Percentiles rank a stretch among this genome's conserved stretches.
Conservation (phyloP, 768 basidiomycete species). For the Russula dissimulans region DNA sequence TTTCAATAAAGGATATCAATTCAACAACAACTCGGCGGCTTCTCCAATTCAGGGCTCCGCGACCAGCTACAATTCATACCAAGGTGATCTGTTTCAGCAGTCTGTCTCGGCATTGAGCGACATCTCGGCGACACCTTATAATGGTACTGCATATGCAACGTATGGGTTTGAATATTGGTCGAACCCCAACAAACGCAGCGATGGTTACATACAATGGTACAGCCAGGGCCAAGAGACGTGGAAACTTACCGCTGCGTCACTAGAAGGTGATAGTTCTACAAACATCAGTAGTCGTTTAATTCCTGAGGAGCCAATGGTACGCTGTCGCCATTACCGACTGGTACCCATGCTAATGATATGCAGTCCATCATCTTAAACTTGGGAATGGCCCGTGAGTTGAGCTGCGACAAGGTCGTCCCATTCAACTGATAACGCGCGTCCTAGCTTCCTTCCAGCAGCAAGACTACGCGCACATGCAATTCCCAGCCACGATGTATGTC, state of each 20-base stretch:
- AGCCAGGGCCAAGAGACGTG: conserved; percentile 58
- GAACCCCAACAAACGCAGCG: conserved; percentile 49
- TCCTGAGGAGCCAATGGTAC: conserved; percentile 89
- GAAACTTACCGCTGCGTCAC: conserved; percentile 53
- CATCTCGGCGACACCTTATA: conserved; percentile 54
- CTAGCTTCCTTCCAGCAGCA: conserved; percentile 59
- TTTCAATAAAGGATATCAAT: conserved; percentile 61
- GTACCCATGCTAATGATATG: conserved; percentile 3
- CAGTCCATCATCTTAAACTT: conserved; percentile 82
- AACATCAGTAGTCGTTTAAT: conserved; percentile 58
- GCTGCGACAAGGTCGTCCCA: background rate
- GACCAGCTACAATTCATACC: conserved; percentile 57
- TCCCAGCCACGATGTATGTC: conserved; percentile 74
- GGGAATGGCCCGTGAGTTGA: conserved; percentile 55
- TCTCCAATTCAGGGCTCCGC: conserved; percentile 43
- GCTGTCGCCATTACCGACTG: conserved; percentile 22
- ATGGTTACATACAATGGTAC: conserved; percentile 85
- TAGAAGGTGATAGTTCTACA: conserved; percentile 55
- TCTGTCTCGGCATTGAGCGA: conserved; percentile 57
- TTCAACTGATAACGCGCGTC: background rate
- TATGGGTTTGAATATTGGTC: conserved; percentile 81
- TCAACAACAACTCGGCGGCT: conserved; percentile 42
- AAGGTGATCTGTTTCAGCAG: conserved; percentile 66
- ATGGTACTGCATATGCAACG: conserved; percentile 41
- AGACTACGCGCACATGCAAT: conserved; percentile 61